These are phyloP conservation scores for Lodderomyces pseudojiufengensis DNA, from an alignment of 1,139 yeast genomes.

Conservation along the genomic window DNA sequence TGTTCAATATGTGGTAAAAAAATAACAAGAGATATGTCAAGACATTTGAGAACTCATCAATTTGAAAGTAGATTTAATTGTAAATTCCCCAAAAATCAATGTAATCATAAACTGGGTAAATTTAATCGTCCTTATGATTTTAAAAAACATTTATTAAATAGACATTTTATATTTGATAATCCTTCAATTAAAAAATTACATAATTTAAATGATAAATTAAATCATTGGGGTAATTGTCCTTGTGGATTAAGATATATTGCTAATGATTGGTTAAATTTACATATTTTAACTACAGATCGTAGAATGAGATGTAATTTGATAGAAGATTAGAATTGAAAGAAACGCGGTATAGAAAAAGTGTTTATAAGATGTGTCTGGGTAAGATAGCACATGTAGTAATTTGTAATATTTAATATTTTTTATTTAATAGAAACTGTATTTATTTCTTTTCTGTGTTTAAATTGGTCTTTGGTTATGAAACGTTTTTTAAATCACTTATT, in stretches of 20 bases:
- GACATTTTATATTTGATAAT: constrained; percentile 57
- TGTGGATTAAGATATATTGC: constrained; percentile 55
- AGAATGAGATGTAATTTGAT: constrained; percentile 29
- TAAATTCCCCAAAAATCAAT: constrained; percentile 50
- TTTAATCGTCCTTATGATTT: constrained; percentile 70
- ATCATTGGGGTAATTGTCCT: constrained; percentile 51
- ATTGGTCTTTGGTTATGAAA: no score
- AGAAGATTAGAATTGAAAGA: constrained; percentile 6
- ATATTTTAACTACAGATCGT: constrained; percentile 38
- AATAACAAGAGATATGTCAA: constrained; percentile 58
- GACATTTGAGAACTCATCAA: constrained; percentile 66
- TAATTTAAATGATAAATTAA: constrained; percentile 52
- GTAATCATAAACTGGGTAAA: constrained; percentile 59
- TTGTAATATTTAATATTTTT: no score
- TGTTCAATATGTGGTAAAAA: constrained; percentile 58
- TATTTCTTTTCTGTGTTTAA: no score
- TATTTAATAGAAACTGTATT: no score
- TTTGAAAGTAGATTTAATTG: constrained; percentile 55
- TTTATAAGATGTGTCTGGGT: no score
- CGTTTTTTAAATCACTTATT: no score
- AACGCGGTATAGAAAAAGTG: no score
- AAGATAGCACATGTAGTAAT: no score
- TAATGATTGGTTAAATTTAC: constrained; percentile 55
- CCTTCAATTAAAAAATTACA: constrained; percentile 45
- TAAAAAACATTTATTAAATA: constrained; percentile 62